Base-by-base conservation (phyloP, 2,329 filamentous ascomycete species). In the Huntiella decipiens region DNA sequence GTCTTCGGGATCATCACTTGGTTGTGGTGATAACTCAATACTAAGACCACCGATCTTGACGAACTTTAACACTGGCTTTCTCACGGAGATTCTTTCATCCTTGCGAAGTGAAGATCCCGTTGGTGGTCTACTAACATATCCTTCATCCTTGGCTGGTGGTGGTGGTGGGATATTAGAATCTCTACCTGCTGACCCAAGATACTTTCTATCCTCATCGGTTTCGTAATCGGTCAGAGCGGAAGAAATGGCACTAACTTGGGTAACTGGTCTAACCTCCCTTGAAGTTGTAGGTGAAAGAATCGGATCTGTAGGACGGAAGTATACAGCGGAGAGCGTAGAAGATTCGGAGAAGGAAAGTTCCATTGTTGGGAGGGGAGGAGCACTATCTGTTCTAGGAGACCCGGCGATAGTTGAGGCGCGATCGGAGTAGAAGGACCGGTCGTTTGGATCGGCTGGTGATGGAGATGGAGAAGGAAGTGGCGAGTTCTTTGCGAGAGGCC, bases 1-100 rank as follows among this genome's bases (percentile, higher is more conserved):
- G 55, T 75, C 72, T 17, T 66, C 61, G 0, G 62, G 60, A 46
- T 71, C 66, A 46, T 73, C 66, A 45, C 68, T 74, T 0, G 71
- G 71, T 54, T 71, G 71, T 3, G 72, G 71, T 7, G 68, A 63
- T 39, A 72, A 56, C 55, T 71, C 69, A 53, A 69, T 63, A 11
- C 58, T 15, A 12, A 17, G 13, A n/a, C 45, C 45, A 12, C 51
- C 51, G n/a, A 56, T 51, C 13, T 56, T 61, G 3, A 32, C 28
- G 28, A 42, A 38, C 16, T 42, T 36, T 8, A 47, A 35, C 5
- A 43, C 39, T 4, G 45, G 45, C 1, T 28, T 17, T 28, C 38
- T 38, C 2, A 43, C 32, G 6, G 28, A 36, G 13, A 43, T n/a
- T 12, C 32, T 31, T 11, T 42, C 38, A n/a, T 28, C 15, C 1